Evolutionary conservation across 176 grass and related monocot genomes (phyloP).

Genomic region (Urochloa ruziziensis): DNA sequence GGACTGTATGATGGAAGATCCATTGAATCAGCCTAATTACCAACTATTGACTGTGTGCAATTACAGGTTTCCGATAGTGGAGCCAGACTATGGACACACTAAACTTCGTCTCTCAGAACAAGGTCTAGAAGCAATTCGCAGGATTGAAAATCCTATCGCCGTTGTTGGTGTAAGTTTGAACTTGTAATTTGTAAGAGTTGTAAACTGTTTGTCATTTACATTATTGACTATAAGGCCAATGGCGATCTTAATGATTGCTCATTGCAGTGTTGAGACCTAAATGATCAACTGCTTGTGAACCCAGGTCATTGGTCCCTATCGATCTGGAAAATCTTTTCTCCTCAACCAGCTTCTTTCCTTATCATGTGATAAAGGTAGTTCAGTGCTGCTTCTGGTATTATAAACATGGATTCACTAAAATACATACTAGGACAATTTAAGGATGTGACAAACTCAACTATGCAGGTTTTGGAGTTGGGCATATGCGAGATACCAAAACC

Average conservation of each 20-base stretch:
- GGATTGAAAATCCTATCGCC: slow-evolving; percentile 83
- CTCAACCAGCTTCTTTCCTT: slow-evolving; percentile 95
- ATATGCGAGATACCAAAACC: slow-evolving; percentile 99
- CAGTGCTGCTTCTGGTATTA: slow-evolving; percentile 20
- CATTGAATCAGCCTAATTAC: background rate
- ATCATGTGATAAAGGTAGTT: slow-evolving; percentile 96
- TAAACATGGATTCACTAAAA: background rate
- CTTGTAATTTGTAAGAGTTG: no score
- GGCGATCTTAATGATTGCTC: background rate
- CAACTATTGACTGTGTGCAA: background rate
- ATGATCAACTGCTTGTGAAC: slow-evolving; percentile 9
- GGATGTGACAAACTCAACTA: slow-evolving; percentile 6
- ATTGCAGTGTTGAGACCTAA: background rate
- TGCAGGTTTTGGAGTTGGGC: slow-evolving; percentile 97
- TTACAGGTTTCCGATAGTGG: slow-evolving; percentile 92
- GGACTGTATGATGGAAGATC: background rate
- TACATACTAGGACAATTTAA: background rate
- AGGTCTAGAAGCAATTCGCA: slow-evolving; percentile 90
- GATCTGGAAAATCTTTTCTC: slow-evolving; percentile 96
- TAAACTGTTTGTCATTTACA: background rate
- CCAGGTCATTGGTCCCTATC: slow-evolving; percentile 94
- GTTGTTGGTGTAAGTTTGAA: slow-evolving; percentile 74
- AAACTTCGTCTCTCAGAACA: slow-evolving; percentile 76
- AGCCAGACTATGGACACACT: slow-evolving; percentile 91
- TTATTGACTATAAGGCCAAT: background rate